Evolutionary conservation across 768 basidiomycete species (phyloP).

Genomic region (Phylloporus sp.): DNA sequence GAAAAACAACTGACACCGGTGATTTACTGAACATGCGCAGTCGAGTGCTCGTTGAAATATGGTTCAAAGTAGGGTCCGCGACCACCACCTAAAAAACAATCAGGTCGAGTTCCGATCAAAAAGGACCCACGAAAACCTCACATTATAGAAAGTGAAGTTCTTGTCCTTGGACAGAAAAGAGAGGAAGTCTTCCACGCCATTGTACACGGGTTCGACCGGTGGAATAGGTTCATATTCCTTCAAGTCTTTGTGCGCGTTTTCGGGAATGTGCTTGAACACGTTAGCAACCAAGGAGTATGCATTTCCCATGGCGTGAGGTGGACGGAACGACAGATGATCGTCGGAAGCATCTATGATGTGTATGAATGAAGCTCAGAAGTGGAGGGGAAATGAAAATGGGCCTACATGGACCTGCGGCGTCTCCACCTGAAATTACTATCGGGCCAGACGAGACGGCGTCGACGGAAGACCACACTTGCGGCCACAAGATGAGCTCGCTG

Average conservation of each 20-base stretch:
- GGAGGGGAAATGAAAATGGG: neutral
- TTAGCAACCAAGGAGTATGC: constrained; percentile 9
- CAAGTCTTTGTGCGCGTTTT: neutral
- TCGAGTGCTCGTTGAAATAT: constrained; percentile 6
- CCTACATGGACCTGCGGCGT: neutral
- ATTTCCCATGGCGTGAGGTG: constrained; percentile 1
- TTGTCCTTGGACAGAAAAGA: neutral
- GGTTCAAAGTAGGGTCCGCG: constrained; percentile 7
- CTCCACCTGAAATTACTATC: neutral
- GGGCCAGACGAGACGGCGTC: neutral
- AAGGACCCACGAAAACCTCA: neutral
- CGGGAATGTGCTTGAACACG: neutral
- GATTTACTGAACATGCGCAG: constrained; percentile 2
- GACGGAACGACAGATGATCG: constrained; percentile 4
- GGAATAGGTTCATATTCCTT: neutral
- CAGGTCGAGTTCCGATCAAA: neutral
- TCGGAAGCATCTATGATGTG: constrained; percentile 1
- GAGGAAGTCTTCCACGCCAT: neutral
- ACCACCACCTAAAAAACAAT: constrained; percentile 1
- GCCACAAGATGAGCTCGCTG: constrained; percentile 6
- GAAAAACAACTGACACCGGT: neutral
- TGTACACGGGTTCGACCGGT: neutral
- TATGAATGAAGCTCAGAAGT: neutral
- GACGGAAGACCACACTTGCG: neutral
- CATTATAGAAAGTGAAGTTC: constrained; percentile 4